Percentiles rank a stretch among this genome's conserved stretches.
phyloP scores from a whole-genome alignment of 2,329 filamentous ascomycete species.

The Botrytis hyacinthi region DNA sequence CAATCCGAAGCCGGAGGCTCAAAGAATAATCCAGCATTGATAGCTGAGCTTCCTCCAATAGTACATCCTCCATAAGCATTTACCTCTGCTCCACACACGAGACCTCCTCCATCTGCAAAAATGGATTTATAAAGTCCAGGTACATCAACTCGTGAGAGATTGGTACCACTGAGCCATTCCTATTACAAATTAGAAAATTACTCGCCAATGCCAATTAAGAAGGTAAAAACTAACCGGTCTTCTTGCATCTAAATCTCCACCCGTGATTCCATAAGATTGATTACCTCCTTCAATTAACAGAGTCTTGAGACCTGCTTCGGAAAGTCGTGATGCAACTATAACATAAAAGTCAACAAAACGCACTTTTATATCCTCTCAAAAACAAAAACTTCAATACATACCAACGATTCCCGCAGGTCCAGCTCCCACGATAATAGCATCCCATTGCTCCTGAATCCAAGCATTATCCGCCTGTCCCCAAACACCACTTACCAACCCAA shows the following conservation, averaged over 20 bases:
- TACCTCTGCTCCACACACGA: slow-evolving; percentile 45
- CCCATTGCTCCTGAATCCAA: slow-evolving; percentile 37
- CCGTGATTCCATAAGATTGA: slow-evolving; percentile 49
- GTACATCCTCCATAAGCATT: slow-evolving; percentile 50
- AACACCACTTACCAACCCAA: background rate
- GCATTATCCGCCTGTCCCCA: slow-evolving; percentile 11
- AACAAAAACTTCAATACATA: slow-evolving; percentile 11
- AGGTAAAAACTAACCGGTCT: slow-evolving; percentile 37
- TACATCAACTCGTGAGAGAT: slow-evolving; percentile 52
- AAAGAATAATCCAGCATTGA: slow-evolving; percentile 55
- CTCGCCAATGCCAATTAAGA: background rate
- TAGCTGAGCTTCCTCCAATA: slow-evolving; percentile 51
- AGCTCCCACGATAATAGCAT: slow-evolving; percentile 47
- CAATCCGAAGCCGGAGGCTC: slow-evolving; percentile 53
- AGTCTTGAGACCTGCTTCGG: slow-evolving; percentile 51
- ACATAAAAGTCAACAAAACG: background rate
- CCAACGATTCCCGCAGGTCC: slow-evolving; percentile 51
- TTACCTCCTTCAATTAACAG: slow-evolving; percentile 53
- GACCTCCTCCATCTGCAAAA: slow-evolving; percentile 43
- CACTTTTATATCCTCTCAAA: background rate
- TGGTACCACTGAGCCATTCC: slow-evolving; percentile 47
- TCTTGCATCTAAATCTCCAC: slow-evolving; percentile 43
- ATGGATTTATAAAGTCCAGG: slow-evolving; percentile 52
- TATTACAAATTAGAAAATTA: background rate
- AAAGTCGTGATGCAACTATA: slow-evolving; percentile 46